Evolutionary conservation across 257 asterid species (phyloP).

Genomic region (Dorcoceras hygrometricum): DNA sequence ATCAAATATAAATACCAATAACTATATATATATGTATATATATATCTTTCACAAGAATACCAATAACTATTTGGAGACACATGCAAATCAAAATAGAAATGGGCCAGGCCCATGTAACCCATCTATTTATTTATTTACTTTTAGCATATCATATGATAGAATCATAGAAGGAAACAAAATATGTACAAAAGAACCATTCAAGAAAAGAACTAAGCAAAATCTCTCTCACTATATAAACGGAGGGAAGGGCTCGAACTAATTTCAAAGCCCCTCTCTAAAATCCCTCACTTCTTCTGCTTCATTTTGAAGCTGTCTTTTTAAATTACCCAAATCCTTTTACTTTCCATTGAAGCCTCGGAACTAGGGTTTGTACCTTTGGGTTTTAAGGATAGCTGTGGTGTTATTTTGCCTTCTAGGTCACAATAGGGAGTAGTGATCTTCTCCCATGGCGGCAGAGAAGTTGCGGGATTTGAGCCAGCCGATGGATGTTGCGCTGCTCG

Average conservation of each 20-base stretch:
- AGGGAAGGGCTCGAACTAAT: constrained; percentile 31
- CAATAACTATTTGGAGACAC: too few species aligned
- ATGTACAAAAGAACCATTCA: too few species aligned
- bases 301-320: constrained; percentile 52
- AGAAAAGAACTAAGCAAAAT: too few species aligned
- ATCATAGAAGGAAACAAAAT: too few species aligned
- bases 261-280: constrained; percentile 38
- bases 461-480: constrained; percentile 89
- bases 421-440: constrained; percentile 22
- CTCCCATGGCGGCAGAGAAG: constrained; percentile 81
- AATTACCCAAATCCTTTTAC: constrained; percentile 24
- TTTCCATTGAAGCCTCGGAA: background rate
- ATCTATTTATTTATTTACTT: too few species aligned
- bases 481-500: constrained; percentile 76
- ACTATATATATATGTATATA: too few species aligned
- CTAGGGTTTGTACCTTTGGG: constrained; percentile 43
- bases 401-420: constrained; percentile 28
- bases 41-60: too few species aligned
- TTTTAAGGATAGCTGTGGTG: constrained; percentile 20
- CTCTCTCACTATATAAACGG: constrained; percentile 29
- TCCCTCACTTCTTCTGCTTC: constrained; percentile 56
- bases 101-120: too few species aligned
- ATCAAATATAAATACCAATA: too few species aligned
- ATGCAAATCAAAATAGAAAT: too few species aligned
- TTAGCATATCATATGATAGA: too few species aligned